Conservation (phyloP, 1,284 basidiomycete genomes). For the Microbotryum saponariae region DNA sequence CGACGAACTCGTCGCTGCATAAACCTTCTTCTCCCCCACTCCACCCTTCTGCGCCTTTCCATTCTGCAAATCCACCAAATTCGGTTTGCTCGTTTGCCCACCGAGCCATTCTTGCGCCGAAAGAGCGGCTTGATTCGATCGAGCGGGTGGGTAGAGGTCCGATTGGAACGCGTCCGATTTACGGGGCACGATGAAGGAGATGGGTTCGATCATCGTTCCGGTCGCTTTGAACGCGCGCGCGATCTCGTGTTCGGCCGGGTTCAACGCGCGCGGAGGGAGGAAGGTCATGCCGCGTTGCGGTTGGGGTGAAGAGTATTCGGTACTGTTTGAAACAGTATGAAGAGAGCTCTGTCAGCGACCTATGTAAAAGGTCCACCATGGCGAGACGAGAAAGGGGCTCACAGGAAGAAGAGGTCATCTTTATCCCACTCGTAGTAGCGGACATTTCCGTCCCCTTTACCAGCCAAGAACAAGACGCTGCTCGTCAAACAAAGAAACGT, state of each 20-base stretch:
- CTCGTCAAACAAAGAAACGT: background rate
- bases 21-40: slow-evolving; percentile 1
- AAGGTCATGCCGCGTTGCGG: slow-evolving; percentile 96
- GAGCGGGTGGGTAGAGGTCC: slow-evolving; percentile 89
- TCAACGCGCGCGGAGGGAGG: slow-evolving; percentile 81
- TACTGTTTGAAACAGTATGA: slow-evolving; percentile 37
- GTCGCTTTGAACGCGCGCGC: slow-evolving; percentile 77
- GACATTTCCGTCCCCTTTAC: slow-evolving; percentile 77
- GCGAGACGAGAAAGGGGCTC: background rate
- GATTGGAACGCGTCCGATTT: slow-evolving; percentile 85
- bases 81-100: slow-evolving; percentile 66
- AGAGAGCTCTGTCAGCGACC: background rate
- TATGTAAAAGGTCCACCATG: too few relatives aligned
- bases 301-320: slow-evolving; percentile 81
- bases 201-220: slow-evolving; percentile 57
- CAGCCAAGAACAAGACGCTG: slow-evolving; percentile 73
- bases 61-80: slow-evolving; percentile 51
- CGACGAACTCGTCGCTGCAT: background rate
- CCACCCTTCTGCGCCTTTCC: slow-evolving; percentile 11
- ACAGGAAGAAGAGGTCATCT: slow-evolving; percentile 68
- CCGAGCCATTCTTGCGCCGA: slow-evolving; percentile 75
- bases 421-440: slow-evolving; percentile 91
- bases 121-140: slow-evolving; percentile 69
- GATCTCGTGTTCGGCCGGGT: slow-evolving; percentile 86
- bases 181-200: slow-evolving; percentile 87